A percentile compares a stretch with the other conserved stretches of the same genome.
Evolutionary conservation across 1,139 yeast genomes (phyloP).

Genomic region (Suzukiozyma palmioleophila): DNA sequence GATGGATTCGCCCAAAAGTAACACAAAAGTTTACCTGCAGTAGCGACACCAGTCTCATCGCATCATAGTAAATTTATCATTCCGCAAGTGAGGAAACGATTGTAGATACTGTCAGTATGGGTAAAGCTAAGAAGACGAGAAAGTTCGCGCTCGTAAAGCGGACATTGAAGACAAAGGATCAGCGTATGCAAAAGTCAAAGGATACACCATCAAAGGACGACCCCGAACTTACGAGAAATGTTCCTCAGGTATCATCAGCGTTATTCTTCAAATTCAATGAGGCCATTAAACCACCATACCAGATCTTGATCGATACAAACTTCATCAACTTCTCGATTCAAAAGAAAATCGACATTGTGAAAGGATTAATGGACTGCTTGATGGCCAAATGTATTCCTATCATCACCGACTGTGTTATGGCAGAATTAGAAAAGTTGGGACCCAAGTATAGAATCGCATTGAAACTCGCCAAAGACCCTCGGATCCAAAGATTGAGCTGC

Average conservation of each 20-base stretch:
- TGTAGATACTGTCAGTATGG: conserved; percentile 47
- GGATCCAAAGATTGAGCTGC: conserved; percentile 82
- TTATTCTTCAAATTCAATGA: conserved; percentile 91
- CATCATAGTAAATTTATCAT: not conserved
- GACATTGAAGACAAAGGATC: conserved; percentile 69
- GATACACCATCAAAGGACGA: conserved; percentile 43
- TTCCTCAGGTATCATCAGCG: conserved; percentile 95
- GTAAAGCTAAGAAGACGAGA: conserved; percentile 92
- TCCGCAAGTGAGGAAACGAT: no score
- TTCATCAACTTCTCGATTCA: conserved; percentile 94
- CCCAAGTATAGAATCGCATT: conserved; percentile 92
- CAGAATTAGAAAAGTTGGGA: conserved; percentile 93
- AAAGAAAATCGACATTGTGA: conserved; percentile 85
- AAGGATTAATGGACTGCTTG: conserved; percentile 94
- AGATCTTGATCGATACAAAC: conserved; percentile 91
- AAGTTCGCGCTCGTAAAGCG: conserved; percentile 92
- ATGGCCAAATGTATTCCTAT: conserved; percentile 95
- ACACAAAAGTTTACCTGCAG: not conserved
- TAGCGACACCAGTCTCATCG: not conserved
- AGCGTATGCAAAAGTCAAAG: conserved; percentile 39
- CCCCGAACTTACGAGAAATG: conserved; percentile 74
- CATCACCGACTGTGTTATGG: conserved; percentile 96
- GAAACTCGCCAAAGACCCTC: conserved; percentile 87
- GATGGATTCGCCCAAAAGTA: no score
- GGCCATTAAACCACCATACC: conserved; percentile 95